A percentile compares a stretch with the other conserved stretches of the same genome.
These are phyloP conservation scores for Claviceps pazoutovae DNA, from an alignment of 2,329 filamentous ascomycete species.

Conservation along the genomic window DNA sequence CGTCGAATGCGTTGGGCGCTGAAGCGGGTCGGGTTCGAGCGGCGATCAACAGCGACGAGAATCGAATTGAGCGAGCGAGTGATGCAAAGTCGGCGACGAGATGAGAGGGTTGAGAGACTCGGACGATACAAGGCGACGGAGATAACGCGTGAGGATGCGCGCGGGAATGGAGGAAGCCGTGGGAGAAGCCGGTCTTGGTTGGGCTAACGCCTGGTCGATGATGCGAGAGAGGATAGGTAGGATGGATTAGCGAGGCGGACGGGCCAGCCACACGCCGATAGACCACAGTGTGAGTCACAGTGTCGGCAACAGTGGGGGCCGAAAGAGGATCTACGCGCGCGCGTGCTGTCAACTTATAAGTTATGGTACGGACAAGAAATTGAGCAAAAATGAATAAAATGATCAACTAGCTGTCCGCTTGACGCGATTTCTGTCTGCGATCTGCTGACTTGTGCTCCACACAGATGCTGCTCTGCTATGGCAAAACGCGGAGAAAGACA, in stretches of 20 bases:
- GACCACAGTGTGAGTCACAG: neutral
- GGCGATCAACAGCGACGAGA: conserved; percentile 1
- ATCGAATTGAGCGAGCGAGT: neutral
- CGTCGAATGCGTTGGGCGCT: neutral
- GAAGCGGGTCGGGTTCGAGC: conserved; percentile 5
- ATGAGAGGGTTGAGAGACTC: neutral
- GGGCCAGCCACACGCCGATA: neutral
- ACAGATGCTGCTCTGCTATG: no score
- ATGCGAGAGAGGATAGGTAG: conserved; percentile 2
- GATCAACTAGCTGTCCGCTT: no score
- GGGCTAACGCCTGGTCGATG: conserved; percentile 1
- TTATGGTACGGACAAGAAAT: no score
- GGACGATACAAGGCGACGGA: neutral
- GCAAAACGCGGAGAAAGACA: no score
- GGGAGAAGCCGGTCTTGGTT: neutral
- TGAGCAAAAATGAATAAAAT: no score
- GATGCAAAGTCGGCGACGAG: neutral
- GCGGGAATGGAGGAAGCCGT: neutral
- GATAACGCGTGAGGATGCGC: conserved; percentile 1
- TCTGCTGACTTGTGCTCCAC: no score
- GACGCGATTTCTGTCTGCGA: no score
- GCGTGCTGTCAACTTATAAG: no score
- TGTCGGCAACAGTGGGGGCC: neutral
- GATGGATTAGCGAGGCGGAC: neutral
- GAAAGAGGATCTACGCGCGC: no score